Evolutionary conservation across 2,329 filamentous ascomycete genomes (phyloP).

Genomic region (Aspergillus vadensis): DNA sequence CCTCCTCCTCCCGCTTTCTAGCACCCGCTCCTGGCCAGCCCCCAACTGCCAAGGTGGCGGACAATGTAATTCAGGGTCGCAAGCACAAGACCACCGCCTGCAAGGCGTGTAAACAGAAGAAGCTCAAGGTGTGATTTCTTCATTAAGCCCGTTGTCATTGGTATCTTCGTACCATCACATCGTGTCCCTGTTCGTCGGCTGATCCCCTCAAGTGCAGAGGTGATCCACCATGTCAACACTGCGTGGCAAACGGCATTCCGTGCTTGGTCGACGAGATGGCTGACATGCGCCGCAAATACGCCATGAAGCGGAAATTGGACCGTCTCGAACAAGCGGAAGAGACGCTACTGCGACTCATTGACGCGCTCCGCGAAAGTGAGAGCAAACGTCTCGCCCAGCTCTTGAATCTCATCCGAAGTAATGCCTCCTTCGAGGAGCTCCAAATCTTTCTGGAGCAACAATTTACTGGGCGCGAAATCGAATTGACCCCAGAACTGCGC

Average conservation of each 20-base stretch:
- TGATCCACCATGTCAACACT: conserved; percentile 31
- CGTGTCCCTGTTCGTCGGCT: neutral
- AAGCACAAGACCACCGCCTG: conserved; percentile 31
- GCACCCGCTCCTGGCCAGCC: conserved; percentile 19
- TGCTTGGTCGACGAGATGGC: conserved; percentile 31
- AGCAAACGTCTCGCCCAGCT: conserved; percentile 23
- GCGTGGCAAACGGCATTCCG: conserved; percentile 28
- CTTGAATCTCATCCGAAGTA: conserved; percentile 29
- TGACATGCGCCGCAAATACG: conserved; percentile 32
- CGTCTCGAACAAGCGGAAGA: conserved; percentile 22
- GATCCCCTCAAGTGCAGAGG: conserved; percentile 27
- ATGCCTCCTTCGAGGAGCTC: conserved; percentile 28
- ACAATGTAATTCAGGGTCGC: conserved; percentile 17
- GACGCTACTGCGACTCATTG: conserved; percentile 20
- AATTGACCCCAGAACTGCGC: conserved; percentile 18
- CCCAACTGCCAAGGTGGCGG: conserved; percentile 9
- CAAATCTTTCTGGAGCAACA: conserved; percentile 21
- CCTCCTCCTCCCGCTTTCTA: conserved; percentile 18
- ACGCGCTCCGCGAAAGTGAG: conserved; percentile 24
- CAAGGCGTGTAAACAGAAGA: conserved; percentile 26
- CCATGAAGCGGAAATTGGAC: conserved; percentile 28
- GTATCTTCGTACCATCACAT: neutral
- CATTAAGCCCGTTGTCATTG: neutral
- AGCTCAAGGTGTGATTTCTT: conserved; percentile 23
- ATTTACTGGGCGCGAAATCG: conserved; percentile 18